Evolutionary conservation across 169 alveolate genomes (phyloP), one percentile per base, ranked within the genome.

Genomic region (Eimeria falciformis): DNA sequence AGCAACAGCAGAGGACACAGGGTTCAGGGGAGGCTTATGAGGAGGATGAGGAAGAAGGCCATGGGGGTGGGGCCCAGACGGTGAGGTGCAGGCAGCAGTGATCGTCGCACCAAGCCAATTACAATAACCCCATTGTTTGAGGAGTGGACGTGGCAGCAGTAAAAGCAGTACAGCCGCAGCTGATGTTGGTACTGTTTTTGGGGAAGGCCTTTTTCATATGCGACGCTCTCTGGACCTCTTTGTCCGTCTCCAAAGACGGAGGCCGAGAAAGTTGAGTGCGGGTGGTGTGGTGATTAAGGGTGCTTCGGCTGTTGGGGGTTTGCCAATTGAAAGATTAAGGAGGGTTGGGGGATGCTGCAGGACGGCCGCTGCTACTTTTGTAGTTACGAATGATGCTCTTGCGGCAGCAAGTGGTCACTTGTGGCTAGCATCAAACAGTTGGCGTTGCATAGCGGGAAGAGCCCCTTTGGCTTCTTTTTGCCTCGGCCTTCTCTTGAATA

Each of bases 1-100:
- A 83, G 50, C 91, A 83, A 37, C 82, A 85, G 92, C 91, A 90
- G 81, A 75, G 78, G 50, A 50, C 90, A 27, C 91, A 77, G 77
- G 71, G 94, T 17, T 58, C 90, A 25, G 94, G 94, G 33, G 94
- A 90, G 85, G 94, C 91, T 14, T 90, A 90, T 62, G 94, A 90
- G 45, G 94, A 90, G 53, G 94, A 90, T n/a, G 94, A 90, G 23
- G 94, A 90, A 1, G 94, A 90, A 46, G 91, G 75, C 33, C 93
- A 89, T 12, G 66, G 66, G 18, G 93, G 84, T 9, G 90, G 85
- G 73, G 55, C 89, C 37, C 93, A 89, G 58, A 82, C 90, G n/a
- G 93, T 89, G 50, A 89, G 77, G 90, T 89, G 93, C 90, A 66
- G 93, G 45, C 93, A 89, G 56, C 93, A 89, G 93, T 89, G 75